Conservation (phyloP, 1,284 basidiomycete genomes). For the Moniliella sp. region DNA sequence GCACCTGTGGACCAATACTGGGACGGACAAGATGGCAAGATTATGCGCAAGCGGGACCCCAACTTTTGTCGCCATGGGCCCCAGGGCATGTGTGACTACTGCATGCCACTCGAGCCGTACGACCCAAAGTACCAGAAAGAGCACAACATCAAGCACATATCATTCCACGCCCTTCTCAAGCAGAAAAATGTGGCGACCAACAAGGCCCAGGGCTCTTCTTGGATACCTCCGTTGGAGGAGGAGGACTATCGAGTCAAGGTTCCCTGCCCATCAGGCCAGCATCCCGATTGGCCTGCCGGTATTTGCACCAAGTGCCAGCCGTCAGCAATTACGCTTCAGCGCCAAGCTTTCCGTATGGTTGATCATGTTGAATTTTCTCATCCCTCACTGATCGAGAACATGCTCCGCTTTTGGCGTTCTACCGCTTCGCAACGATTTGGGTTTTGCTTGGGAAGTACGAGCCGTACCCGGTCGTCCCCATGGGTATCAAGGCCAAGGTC, state of each 20-base stretch:
- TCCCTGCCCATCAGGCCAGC: slow-evolving; percentile 70
- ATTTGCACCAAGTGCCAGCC: slow-evolving; percentile 85
- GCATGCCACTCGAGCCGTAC: slow-evolving; percentile 94
- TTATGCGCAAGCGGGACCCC: slow-evolving; percentile 56
- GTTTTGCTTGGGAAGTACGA: slow-evolving; percentile 79
- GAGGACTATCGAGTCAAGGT: slow-evolving; percentile 64
- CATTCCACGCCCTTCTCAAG: slow-evolving; percentile 73
- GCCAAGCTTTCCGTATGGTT: slow-evolving; percentile 84
- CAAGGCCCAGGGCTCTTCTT: slow-evolving; percentile 33
- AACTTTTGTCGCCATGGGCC: slow-evolving; percentile 79
- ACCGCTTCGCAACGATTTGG: slow-evolving; percentile 70
- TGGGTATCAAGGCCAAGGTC: slow-evolving; percentile 94
- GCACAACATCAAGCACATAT: slow-evolving; percentile 83
- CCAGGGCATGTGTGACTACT: slow-evolving; percentile 98
- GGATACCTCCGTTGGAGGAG: slow-evolving; percentile 62
- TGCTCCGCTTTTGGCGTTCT: slow-evolving; percentile 69
- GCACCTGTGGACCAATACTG: slow-evolving; percentile 68
- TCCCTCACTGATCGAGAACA: slow-evolving; percentile 60
- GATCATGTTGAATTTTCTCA: slow-evolving; percentile 92
- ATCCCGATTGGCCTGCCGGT: slow-evolving; percentile 74
- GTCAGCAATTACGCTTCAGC: slow-evolving; percentile 76
- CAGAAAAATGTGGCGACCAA: slow-evolving; percentile 43
- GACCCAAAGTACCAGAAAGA: slow-evolving; percentile 72
- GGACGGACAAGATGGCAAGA: slow-evolving; percentile 65
- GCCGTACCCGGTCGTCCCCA: slow-evolving; percentile 74